Conservation (phyloP, 2,329 filamentous ascomycete species). For the Xylariaceae sp. region DNA sequence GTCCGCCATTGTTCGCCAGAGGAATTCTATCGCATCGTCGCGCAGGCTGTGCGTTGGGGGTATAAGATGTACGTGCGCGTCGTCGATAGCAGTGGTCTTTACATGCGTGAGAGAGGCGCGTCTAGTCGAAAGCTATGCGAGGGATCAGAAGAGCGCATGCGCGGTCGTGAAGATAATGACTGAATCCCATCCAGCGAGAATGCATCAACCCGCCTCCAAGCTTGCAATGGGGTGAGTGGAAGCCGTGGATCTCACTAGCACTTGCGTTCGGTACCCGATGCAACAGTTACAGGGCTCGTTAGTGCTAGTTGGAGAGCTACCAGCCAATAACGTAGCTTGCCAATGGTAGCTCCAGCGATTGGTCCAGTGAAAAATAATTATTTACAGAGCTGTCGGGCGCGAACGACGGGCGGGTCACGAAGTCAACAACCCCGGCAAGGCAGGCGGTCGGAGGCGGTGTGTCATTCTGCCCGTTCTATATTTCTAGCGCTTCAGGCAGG, state of each 20-base stretch:
- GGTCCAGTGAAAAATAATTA: not conserved
- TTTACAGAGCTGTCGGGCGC: not conserved
- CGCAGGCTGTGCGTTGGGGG: constrained; percentile 9
- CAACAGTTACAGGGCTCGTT: too few relatives aligned
- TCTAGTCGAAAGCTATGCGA: not conserved
- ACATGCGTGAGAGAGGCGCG: not conserved
- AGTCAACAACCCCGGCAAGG: not conserved
- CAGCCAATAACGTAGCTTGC: not conserved
- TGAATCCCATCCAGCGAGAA: constrained; percentile 1
- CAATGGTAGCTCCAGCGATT: constrained; percentile 5
- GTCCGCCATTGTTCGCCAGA: constrained; percentile 59
- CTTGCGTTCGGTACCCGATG: too few relatives aligned
- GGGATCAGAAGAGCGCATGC: not conserved
- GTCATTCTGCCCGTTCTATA: not conserved
- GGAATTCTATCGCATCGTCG: constrained; percentile 42
- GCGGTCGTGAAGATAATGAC: not conserved
- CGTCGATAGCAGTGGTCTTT: too few relatives aligned
- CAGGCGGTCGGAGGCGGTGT: not conserved
- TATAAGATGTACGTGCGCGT: too few relatives aligned
- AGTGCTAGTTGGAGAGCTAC: not conserved
- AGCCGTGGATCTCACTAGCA: too few relatives aligned
- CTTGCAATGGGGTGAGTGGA: too few relatives aligned
- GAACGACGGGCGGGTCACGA: not conserved
- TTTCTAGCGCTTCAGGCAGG: too few relatives aligned
- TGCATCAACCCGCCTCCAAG: constrained; percentile 1